Conservation (phyloP, 306 rosid species). For the Mucuna pruriens region DNA sequence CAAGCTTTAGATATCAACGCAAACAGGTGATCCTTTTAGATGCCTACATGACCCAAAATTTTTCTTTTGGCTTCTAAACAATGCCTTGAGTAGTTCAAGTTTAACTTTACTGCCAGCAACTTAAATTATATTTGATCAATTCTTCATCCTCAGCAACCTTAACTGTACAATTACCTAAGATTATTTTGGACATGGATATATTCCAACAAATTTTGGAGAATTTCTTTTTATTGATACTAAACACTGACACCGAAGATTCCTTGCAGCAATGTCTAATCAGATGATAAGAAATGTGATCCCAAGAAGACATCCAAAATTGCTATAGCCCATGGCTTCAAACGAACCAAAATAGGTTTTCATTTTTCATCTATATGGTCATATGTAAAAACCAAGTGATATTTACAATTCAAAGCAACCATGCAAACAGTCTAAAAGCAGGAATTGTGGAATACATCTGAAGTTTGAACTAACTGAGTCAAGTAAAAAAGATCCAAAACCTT, state of each 20-base stretch:
- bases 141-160: background rate
- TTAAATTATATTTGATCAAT: constrained; percentile 5
- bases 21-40: background rate
- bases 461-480: constrained; percentile 4
- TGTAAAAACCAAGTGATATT: constrained; percentile 20
- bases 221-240: background rate
- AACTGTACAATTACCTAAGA: background rate
- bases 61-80: constrained; percentile 32
- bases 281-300: constrained; percentile 2
- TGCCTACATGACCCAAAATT: background rate
- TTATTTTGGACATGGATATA: background rate
- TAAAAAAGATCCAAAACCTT: constrained; percentile 51
- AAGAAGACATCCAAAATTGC: constrained; percentile 28
- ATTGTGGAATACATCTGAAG: constrained; percentile 4
- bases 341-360: constrained; percentile 8
- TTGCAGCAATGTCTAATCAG: constrained; percentile 9
- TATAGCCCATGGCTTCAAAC: background rate
- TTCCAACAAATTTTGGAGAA: background rate
- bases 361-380: constrained; percentile 11
- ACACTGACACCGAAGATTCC: constrained; percentile 26
- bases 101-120: background rate
- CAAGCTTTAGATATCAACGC: constrained; percentile 3
- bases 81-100: background rate
- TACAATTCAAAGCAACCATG: constrained; percentile 31
- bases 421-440: background rate